Evolutionary conservation across 2,329 filamentous ascomycete species (phyloP).

Genomic region (Hypoxylon sp.): DNA sequence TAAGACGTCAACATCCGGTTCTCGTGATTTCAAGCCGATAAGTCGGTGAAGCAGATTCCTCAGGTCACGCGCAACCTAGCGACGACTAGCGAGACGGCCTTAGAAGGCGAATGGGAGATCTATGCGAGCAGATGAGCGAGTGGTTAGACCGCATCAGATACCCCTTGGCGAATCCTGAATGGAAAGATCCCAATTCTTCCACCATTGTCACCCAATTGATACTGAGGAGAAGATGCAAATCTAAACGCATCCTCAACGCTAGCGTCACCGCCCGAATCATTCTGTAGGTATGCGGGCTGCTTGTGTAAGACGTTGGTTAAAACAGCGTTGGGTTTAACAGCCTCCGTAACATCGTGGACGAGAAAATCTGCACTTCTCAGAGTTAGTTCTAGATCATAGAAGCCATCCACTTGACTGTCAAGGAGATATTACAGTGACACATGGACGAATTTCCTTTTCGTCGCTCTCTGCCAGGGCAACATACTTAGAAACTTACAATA

Average conservation of each 20-base stretch:
- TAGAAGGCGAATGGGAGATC: slow-evolving; percentile 14
- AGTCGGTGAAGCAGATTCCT: slow-evolving; percentile 5
- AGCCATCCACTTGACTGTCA: slow-evolving; percentile 12
- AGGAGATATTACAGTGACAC: slow-evolving; percentile 3
- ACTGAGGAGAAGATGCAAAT: slow-evolving; percentile 5
- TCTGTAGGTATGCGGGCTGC: background rate
- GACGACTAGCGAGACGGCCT: slow-evolving; percentile 10
- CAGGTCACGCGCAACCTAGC: slow-evolving; percentile 6
- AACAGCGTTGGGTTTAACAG: slow-evolving; percentile 14
- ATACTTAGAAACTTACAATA: background rate
- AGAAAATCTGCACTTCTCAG: background rate
- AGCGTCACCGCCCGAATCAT: slow-evolving; percentile 9
- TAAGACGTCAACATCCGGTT: slow-evolving; percentile 3
- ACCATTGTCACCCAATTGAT: slow-evolving; percentile 11
- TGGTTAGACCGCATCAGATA: slow-evolving; percentile 10
- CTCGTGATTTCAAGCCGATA: background rate
- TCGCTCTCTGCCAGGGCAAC: too few relatives aligned
- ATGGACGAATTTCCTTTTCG: too few relatives aligned
- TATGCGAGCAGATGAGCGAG: slow-evolving; percentile 20
- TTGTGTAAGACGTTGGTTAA: slow-evolving; percentile 1
- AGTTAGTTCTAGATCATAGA: background rate
- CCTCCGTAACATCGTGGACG: slow-evolving; percentile 5
- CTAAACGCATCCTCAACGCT: slow-evolving; percentile 2
- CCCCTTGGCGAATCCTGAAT: slow-evolving; percentile 9
- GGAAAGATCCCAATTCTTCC: slow-evolving; percentile 1